phyloP scores from a whole-genome alignment of 371 early-diverging fungal species.

The Coemansia sp. region DNA sequence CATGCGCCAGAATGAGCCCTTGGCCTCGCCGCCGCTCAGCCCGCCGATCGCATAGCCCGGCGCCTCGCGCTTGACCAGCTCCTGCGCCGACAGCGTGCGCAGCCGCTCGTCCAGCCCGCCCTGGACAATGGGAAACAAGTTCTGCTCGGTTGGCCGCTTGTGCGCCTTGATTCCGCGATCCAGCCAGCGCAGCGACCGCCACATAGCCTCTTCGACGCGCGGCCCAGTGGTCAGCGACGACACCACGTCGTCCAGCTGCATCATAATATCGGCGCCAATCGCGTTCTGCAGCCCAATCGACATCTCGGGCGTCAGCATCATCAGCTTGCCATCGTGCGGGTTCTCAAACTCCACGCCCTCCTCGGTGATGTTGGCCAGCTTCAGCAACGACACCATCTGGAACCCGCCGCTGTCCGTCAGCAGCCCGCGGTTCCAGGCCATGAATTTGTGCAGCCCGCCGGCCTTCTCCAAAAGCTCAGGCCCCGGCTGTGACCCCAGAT shows the following conservation, averaged over 20 bases:
- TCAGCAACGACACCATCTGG: conserved; percentile 91
- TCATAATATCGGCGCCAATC: conserved; percentile 97
- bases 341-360: conserved; percentile 91
- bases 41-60: conserved; percentile 97
- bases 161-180: conserved; percentile 90
- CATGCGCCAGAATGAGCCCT: conserved; percentile 89
- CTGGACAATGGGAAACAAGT: conserved; percentile 95
- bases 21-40: conserved; percentile 93
- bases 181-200: conserved; percentile 92
- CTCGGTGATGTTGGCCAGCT: conserved; percentile 85
- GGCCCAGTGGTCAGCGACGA: conserved; percentile 81
- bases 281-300: conserved; percentile 90
- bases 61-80: conserved; percentile 85
- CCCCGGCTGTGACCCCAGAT: conserved; percentile 75
- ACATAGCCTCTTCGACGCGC: conserved; percentile 91
- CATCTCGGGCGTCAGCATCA: conserved; percentile 95
- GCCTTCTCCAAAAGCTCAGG: conserved; percentile 73
- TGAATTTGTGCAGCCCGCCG: conserved; percentile 86
- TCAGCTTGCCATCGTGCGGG: conserved; percentile 77
- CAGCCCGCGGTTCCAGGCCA: conserved; percentile 82
- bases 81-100: conserved; percentile 76
- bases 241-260: conserved; percentile 98
- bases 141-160: conserved; percentile 72
- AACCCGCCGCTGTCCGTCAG: conserved; percentile 96
- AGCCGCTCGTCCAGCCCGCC: conserved; percentile 83